These are phyloP conservation scores for Tricholomella constricta DNA, from an alignment of 768 basidiomycete genomes.

Conservation along the genomic window DNA sequence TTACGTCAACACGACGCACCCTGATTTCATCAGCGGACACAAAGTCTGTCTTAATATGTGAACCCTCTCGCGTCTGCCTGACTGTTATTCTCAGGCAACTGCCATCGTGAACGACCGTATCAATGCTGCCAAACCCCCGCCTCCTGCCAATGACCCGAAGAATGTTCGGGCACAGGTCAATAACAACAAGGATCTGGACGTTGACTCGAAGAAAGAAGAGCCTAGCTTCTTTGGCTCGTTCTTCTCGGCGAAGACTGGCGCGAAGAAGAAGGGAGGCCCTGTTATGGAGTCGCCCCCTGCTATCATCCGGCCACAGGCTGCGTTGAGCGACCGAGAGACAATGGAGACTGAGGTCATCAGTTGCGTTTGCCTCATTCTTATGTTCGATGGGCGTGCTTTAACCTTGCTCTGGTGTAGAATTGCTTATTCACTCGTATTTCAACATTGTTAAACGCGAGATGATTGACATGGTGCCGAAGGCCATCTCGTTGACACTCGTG, in stretches of 20 bases:
- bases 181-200: conserved; percentile 93
- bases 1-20: conserved; percentile 99
- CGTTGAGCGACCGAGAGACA: conserved; percentile 90
- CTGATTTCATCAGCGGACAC: conserved; percentile 97
- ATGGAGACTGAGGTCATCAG: conserved; percentile 99
- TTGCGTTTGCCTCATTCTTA: conserved; percentile 43
- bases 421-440: conserved; percentile 96
- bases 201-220: conserved; percentile 88
- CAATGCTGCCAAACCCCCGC: conserved; percentile 72
- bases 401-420: conserved; percentile 51
- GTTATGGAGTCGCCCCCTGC: conserved; percentile 75
- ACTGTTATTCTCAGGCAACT: conserved; percentile 64
- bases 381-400: not conserved
- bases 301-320: conserved; percentile 86
- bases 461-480: conserved; percentile 99
- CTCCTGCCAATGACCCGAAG: conserved; percentile 65
- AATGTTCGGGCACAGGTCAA: conserved; percentile 66
- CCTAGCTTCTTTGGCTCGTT: conserved; percentile 94
- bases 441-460: conserved; percentile 99
- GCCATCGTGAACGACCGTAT: conserved; percentile 81
- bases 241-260: conserved; percentile 69
- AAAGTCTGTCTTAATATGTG: conserved; percentile 45
- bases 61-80: conserved; percentile 6
- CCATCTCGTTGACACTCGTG: conserved; percentile 89
- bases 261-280: conserved; percentile 59